Evolutionary conservation across 345 rosid species (phyloP), one percentile per base, ranked within the genome.

Genomic region (Lepidium sativum): DNA sequence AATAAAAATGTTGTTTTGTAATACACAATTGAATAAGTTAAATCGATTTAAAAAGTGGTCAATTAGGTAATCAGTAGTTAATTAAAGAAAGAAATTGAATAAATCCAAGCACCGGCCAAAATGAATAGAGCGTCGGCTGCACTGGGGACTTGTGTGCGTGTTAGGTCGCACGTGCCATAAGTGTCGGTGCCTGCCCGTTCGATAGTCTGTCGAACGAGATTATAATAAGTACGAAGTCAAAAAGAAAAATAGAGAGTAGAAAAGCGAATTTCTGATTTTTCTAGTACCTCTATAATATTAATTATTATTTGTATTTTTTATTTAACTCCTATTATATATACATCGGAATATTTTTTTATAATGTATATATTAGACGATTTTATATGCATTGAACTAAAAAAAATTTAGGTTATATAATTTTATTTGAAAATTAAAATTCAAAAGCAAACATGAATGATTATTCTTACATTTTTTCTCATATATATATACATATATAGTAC

Each of bases 131-230:
- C 49, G 70, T 67, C 57, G 50, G 57, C 57, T 37, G 34, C 50
- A 62, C 63, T 53, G 18, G 55, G 34, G 13, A 62, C 68, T 16
- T 53, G 68, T 61, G 42, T 53, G 27, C 64, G 56, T 69, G 72
- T 39, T 56, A 47, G 35, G 16, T 59, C 54, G 65, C 78, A 75
- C 80, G 84, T 72, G 81, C 63, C 52, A 15, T 8, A 31, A 83
- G 75, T 73, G 79, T 75, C 79, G 79, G 79, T 75, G 79, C 59
- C 67, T 38, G 62, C 60, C 60, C 43, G 45, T 48, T 58, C 42
- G 15, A 31, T 39, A 8, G 23, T 39, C 50, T 38, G 41, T 11
- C 2, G 73, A n/a, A 54, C 49, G 53, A 60, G 59, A 18, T 10
- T 51, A 58, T 58, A 38, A 45, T 47, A 57, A 18, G 59, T 49